phyloP scores from a whole-genome alignment of 805 yeast species.

The Candida tallmaniae region DNA sequence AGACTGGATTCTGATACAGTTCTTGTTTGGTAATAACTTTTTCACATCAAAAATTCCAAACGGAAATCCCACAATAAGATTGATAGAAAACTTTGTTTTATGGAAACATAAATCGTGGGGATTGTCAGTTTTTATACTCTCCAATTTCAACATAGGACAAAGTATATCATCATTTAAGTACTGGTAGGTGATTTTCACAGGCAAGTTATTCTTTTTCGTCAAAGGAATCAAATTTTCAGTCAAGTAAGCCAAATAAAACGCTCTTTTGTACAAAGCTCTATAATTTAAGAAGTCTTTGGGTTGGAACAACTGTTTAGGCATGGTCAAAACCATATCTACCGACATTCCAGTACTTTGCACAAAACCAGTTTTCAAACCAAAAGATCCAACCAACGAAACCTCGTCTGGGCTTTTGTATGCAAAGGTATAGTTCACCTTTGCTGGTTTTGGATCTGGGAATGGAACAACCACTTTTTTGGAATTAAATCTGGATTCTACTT shows the following conservation, averaged over 20 bases:
- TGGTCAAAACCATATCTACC: slow-evolving; percentile 75
- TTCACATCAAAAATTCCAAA: slow-evolving; percentile 65
- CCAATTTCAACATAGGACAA: slow-evolving; percentile 68
- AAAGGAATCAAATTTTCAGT: slow-evolving; percentile 58
- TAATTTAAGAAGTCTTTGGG: slow-evolving; percentile 88
- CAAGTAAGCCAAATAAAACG: slow-evolving; percentile 79
- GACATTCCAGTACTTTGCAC: slow-evolving; percentile 57
- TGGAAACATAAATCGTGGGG: slow-evolving; percentile 50
- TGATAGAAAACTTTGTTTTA: slow-evolving; percentile 66
- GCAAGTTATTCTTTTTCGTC: slow-evolving; percentile 52
- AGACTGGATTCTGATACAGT: slow-evolving; percentile 70
- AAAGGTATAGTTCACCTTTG: slow-evolving; percentile 65
- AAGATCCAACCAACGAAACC: slow-evolving; percentile 81
- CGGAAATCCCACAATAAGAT: slow-evolving; percentile 71
- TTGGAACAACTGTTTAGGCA: slow-evolving; percentile 73
- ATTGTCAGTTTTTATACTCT: slow-evolving; percentile 47
- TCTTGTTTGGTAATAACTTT: slow-evolving; percentile 74
- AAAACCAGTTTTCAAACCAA: slow-evolving; percentile 80
- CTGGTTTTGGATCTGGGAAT: slow-evolving; percentile 87
- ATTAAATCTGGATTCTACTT: slow-evolving; percentile 53
- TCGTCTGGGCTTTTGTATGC: slow-evolving; percentile 65
- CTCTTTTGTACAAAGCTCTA: slow-evolving; percentile 83
- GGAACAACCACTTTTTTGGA: slow-evolving; percentile 63
- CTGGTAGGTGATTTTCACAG: slow-evolving; percentile 57
- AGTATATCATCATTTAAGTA: slow-evolving; percentile 72